A percentile compares a stretch with the other conserved stretches of the same genome.
Evolutionary conservation across 208 protist species (phyloP).

Genomic region (Trypanosoma scelopori): DNA sequence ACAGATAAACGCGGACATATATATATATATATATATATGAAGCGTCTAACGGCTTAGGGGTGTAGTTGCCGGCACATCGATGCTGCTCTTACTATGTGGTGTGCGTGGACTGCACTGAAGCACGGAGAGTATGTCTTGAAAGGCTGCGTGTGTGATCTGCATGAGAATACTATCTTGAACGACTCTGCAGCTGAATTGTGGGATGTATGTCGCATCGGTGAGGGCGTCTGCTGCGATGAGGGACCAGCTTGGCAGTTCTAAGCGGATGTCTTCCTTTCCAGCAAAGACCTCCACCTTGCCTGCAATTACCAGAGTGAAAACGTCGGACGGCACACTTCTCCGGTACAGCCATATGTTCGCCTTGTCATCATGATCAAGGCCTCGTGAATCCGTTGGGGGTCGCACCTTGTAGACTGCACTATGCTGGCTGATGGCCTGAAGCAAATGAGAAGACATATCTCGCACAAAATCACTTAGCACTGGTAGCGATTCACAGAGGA

Average conservation of each 20-base stretch:
- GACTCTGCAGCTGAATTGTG: constrained; percentile 87
- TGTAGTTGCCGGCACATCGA: no score
- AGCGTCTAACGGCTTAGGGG: no score
- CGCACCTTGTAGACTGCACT: constrained; percentile 75
- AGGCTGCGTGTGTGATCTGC: constrained; percentile 79
- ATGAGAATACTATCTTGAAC: constrained; percentile 83
- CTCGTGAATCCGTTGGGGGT: constrained; percentile 71
- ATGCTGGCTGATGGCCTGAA: constrained; percentile 55
- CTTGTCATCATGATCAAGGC: constrained; percentile 70
- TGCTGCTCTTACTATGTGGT: no score
- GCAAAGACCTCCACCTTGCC: constrained; percentile 87
- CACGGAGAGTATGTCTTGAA: constrained; percentile 52
- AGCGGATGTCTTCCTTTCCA: constrained; percentile 73
- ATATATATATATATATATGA: no score
- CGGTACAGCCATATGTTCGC: constrained; percentile 92
- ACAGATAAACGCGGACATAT: no score
- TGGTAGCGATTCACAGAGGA: constrained; percentile 78
- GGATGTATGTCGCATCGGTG: constrained; percentile 57
- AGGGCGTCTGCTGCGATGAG: constrained; percentile 71
- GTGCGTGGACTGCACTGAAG: no score
- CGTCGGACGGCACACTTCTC: constrained; percentile 64
- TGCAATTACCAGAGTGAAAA: constrained; percentile 86
- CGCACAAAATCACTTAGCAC: constrained; percentile 54
- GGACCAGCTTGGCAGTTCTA: constrained; percentile 89
- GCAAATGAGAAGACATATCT: constrained; percentile 37